A percentile compares a stretch with the other conserved stretches of the same genome.
phyloP scores from a whole-genome alignment of 352 stramenopile genomes.

The Pythium folliculosum region DNA sequence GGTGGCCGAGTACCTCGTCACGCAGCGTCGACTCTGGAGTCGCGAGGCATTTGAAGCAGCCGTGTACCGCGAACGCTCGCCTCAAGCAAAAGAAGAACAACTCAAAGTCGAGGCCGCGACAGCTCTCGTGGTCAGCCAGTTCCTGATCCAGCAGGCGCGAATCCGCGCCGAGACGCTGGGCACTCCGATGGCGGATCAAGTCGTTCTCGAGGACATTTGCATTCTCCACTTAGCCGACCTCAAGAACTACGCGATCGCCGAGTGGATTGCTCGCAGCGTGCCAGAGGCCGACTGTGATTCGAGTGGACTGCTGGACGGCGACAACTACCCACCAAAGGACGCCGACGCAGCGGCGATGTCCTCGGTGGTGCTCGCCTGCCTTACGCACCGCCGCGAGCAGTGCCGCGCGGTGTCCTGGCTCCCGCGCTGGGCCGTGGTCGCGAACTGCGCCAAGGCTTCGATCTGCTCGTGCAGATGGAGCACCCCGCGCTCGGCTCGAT shows the following conservation, averaged over 20 bases:
- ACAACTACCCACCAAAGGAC: background rate
- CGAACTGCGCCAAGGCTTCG: background rate
- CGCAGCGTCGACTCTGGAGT: background rate
- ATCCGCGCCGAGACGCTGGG: background rate
- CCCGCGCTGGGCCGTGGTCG: background rate
- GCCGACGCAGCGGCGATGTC: background rate
- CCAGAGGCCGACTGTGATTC: background rate
- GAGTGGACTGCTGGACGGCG: background rate
- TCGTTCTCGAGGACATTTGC: background rate
- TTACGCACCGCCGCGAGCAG: background rate
- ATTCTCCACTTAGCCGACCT: slow-evolving; percentile 2
- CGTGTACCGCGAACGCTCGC: background rate
- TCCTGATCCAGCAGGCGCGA: background rate
- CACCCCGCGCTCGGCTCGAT: background rate
- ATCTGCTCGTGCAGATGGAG: background rate
- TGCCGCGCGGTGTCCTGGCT: background rate
- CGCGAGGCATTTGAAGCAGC: background rate
- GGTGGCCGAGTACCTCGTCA: background rate
- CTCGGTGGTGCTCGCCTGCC: background rate
- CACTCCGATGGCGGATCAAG: background rate
- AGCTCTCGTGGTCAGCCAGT: background rate
- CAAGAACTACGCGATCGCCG: slow-evolving; percentile 3
- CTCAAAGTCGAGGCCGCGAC: background rate
- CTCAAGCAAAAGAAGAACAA: background rate
- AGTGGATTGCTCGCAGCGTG: background rate